Base-by-base conservation (phyloP, 106 monocot genomes). In the Ottelia alismoides region DNA sequence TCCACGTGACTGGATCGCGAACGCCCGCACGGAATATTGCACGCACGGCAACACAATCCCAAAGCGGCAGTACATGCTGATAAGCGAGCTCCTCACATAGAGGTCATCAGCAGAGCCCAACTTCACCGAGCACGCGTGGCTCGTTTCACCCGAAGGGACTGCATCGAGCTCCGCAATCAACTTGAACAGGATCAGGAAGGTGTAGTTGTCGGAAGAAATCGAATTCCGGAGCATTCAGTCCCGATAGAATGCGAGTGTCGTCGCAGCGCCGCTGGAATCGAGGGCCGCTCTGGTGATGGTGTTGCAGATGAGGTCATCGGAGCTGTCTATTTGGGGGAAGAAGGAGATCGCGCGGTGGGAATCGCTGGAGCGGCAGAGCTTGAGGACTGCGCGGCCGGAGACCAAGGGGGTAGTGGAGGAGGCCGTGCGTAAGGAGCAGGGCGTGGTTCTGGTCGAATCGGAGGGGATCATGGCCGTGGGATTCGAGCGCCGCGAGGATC, bases 41-140 rank as follows among this genome's bases (percentile, higher is more conserved):
- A 24, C 25, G 50, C 4, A 76, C 76, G 30, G 69, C 47, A 22
- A 10, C 48, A 29, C 76, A 31, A 24, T 65, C 1, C 65, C 60
- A 30, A 79, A 61, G 5, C 54, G 67, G 4, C 66, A 59, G 50
- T 85, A 76, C 76, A 79, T 79, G 18, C 79, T 63, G 58, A 85
- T 73, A 26, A 85, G 24, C 1, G 85, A 52, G 51, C 79, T 85
- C 21, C 58, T 48, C 45, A 73, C 67, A 56, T 61, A 74, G 16
- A 85, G 28, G 47, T 80, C 76, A 3, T 53, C n/a, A 0, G 44
- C 43, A 20, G 77, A 62, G 0, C 80, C 85, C 1, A 51, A 55
- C 20, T 76, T 76, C 17, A 57, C 10, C 20, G 55, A 57, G 4
- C 28, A 51, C 18, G 70, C 67, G 28, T 86, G 80, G 22, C 45